Base-by-base conservation (phyloP, 2,329 filamentous ascomycete genomes). In the Fusarium paranaense region DNA sequence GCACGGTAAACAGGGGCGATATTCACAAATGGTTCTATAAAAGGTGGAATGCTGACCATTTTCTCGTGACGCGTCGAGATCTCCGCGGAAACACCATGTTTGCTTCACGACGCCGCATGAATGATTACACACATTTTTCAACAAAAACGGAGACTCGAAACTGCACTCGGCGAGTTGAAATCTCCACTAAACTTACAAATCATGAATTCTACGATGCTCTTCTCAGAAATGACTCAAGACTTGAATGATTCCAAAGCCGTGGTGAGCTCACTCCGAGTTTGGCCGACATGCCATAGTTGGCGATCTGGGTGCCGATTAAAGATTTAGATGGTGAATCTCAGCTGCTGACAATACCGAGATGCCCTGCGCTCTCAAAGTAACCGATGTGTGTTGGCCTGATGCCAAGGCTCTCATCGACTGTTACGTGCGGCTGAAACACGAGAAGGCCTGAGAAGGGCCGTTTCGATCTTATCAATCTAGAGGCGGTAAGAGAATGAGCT, bases 51-150 rank as follows among this genome's bases (percentile, higher is more conserved):
- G 10, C 47, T 64, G 33, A 22, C 32, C 33, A 22, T 57, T 27
- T 64, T 32, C 25, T 40, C 25, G 33, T 50, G 22, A 63, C 42
- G 33, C 18, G 33, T 16, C 14, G 22, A 42, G 33, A 56, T 64
- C 61, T 64, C 61, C 61, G 61, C 61, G 61, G 61, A 64, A 64
- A 63, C 47, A 45, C 25, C 14, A 45, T 25, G 8, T 38, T 20
- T 40, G 4, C 27, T 54, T 42, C 38, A 25, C 10, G 32, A 13
- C 14, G 6, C 16, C 38, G 59, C 59, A 35, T 62, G n/a, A 47
- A 37, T 62, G 45, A 62, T 54, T 54, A 62, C 45, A 62, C 27
- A 62, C 2, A 6, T 13, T 7, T 11, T 22, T 18, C 11, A 22
- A 62, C 16, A 9, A n/a, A 38, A 62, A 20, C 5, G 61, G 33